Evolutionary conservation across 129 eudicot species (phyloP).

Genomic region (Tagetes patula): DNA sequence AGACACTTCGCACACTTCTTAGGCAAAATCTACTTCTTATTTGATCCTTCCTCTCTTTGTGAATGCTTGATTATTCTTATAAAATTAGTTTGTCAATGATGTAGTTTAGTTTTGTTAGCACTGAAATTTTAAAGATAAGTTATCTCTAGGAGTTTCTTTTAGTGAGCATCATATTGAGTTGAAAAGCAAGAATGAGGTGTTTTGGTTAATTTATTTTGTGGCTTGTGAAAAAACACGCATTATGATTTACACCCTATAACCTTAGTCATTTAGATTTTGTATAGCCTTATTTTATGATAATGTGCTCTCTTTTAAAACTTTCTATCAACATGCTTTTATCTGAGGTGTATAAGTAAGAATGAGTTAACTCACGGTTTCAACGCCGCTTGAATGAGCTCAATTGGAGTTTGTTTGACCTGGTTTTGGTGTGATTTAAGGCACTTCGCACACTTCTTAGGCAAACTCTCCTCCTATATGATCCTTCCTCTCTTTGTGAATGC

Average conservation of each 20-base stretch:
- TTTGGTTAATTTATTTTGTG: background rate
- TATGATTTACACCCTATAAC: conserved; percentile 10
- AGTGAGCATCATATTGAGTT: background rate
- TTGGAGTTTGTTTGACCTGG: no score
- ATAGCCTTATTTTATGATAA: background rate
- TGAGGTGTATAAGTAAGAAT: no score
- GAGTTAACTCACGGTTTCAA: no score
- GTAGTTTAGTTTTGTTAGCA: background rate
- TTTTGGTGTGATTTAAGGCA: no score
- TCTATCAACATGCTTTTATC: background rate
- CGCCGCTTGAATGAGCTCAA: no score
- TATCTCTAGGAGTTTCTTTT: background rate
- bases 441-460: no score
- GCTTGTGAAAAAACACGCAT: background rate
- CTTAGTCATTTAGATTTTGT: conserved; percentile 1
- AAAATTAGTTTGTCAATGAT: background rate
- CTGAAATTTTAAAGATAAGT: background rate
- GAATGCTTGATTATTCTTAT: background rate
- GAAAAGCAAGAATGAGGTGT: background rate
- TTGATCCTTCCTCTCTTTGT: background rate
- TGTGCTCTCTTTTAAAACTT: background rate
- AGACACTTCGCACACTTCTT: no score
- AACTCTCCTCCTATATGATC: no score
- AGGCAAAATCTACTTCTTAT: no score
- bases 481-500: background rate